These are phyloP conservation scores for Trapa incisa DNA, from an alignment of 345 rosid genomes.

Conservation along the genomic window DNA sequence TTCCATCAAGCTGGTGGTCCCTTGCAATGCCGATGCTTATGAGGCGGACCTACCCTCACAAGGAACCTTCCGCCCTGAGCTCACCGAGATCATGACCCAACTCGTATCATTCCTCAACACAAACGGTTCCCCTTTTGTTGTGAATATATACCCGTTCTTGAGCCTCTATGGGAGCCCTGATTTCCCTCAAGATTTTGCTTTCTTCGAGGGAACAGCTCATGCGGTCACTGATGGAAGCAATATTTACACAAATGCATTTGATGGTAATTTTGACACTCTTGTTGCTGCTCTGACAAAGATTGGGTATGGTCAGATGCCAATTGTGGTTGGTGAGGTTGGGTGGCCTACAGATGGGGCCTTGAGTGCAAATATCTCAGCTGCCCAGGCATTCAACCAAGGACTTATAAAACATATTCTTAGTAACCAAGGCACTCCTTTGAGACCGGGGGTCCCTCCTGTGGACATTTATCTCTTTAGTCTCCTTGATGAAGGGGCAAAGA, in stretches of 20 bases:
- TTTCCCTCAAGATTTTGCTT: constrained; percentile 92
- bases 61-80: constrained; percentile 80
- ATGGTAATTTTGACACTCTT: constrained; percentile 87
- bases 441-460: constrained; percentile 64
- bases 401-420: constrained; percentile 54
- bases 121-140: constrained; percentile 80
- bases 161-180: constrained; percentile 81
- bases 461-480: constrained; percentile 82
- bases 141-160: constrained; percentile 90
- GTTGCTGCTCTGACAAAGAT: constrained; percentile 73
- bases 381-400: constrained; percentile 82
- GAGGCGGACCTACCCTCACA: constrained; percentile 75
- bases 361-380: constrained; percentile 78
- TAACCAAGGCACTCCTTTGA: constrained; percentile 79
- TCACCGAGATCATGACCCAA: constrained; percentile 71
- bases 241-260: constrained; percentile 77
- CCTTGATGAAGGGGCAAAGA: constrained; percentile 89
- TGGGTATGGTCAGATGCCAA: constrained; percentile 83
- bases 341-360: constrained; percentile 90
- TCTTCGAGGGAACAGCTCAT: constrained; percentile 75
- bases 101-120: constrained; percentile 73
- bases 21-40: constrained; percentile 95
- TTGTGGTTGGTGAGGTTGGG: constrained; percentile 88
- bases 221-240: constrained; percentile 70
- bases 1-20: constrained; percentile 74